phyloP scores from a whole-genome alignment of 768 basidiomycete species.

The Leccinum olivaceopallidum region DNA sequence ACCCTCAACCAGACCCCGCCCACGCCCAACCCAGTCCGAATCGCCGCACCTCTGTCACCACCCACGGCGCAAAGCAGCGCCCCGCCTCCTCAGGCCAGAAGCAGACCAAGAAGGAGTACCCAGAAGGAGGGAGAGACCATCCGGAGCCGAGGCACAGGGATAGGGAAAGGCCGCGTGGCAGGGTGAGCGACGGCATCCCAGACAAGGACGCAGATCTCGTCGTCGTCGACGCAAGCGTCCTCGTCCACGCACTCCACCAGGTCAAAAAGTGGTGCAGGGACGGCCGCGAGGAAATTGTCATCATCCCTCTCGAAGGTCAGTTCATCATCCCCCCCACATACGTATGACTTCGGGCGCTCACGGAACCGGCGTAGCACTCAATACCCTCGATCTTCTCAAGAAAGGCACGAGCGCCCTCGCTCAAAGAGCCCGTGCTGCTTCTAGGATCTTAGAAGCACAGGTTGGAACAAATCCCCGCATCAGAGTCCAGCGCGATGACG shows the following conservation, averaged over 20 bases:
- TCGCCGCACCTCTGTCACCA: conserved; percentile 18
- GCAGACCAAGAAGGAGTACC: conserved; percentile 23
- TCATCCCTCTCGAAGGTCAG: conserved; percentile 88
- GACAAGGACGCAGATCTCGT: conserved; percentile 72
- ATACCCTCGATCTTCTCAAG: conserved; percentile 90
- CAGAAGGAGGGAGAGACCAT: conserved; percentile 24
- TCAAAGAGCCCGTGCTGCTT: conserved; percentile 81
- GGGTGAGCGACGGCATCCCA: conserved; percentile 27
- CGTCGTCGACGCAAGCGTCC: conserved; percentile 79
- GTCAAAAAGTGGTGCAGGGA: conserved; percentile 83
- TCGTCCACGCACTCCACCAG: conserved; percentile 74
- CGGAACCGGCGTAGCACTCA: conserved; percentile 57
- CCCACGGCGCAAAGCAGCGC: conserved; percentile 27
- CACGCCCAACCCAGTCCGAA: conserved; percentile 15
- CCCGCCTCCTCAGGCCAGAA: conserved; percentile 18
- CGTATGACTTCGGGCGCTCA: not conserved
- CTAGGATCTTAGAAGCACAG: conserved; percentile 85
- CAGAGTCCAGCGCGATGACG: conserved; percentile 78
- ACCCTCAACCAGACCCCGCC: conserved; percentile 20
- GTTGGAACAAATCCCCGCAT: conserved; percentile 83
- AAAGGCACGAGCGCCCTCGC: conserved; percentile 82
- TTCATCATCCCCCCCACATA: conserved; percentile 7
- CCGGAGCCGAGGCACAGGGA: conserved; percentile 19
- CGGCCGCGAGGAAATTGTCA: conserved; percentile 72
- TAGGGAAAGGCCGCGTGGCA: conserved; percentile 25